A percentile compares a stretch with the other conserved stretches of the same genome.
Evolutionary conservation across 2,329 filamentous ascomycete species (phyloP).

Genomic region (Neocatenulostroma microsporum): DNA sequence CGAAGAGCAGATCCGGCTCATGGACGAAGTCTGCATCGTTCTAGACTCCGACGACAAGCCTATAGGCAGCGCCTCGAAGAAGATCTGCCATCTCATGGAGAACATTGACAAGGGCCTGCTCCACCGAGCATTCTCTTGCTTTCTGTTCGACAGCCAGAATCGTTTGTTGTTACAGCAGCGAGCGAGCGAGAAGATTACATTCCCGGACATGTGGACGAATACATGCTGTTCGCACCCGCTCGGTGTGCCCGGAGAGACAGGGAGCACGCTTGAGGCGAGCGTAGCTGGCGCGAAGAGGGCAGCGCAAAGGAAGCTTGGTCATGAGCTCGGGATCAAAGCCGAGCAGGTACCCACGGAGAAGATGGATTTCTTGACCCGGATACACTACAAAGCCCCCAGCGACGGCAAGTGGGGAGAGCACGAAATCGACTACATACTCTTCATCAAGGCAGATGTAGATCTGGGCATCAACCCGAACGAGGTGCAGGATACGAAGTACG

Average conservation of each 20-base stretch:
- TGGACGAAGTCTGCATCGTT: constrained; percentile 99
- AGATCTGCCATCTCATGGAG: constrained; percentile 96
- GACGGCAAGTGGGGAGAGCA: constrained; percentile 99
- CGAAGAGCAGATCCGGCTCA: constrained; percentile 92
- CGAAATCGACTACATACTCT: constrained; percentile 98
- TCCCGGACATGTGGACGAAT: constrained; percentile 99
- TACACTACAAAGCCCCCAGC: constrained; percentile 96
- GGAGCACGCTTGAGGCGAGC: constrained; percentile 69
- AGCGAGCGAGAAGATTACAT: constrained; percentile 94
- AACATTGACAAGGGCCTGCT: constrained; percentile 95
- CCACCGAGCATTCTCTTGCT: constrained; percentile 95
- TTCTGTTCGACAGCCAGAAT: constrained; percentile 92
- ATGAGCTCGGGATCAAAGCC: constrained; percentile 86
- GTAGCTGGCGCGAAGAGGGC: constrained; percentile 83
- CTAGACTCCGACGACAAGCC: constrained; percentile 84
- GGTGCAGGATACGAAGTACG: constrained; percentile 76
- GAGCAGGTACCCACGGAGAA: constrained; percentile 84
- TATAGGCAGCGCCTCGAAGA: constrained; percentile 96
- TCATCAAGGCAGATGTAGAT: constrained; percentile 91
- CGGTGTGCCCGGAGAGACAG: constrained; percentile 84
- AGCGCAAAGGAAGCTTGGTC: constrained; percentile 84
- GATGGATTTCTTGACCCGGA: constrained; percentile 89
- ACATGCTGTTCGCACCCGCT: constrained; percentile 98
- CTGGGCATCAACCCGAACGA: constrained; percentile 79
- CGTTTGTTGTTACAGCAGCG: constrained; percentile 91